phyloP scores from a whole-genome alignment of 208 protist genomes.

The Porcisia hertigi region DNA sequence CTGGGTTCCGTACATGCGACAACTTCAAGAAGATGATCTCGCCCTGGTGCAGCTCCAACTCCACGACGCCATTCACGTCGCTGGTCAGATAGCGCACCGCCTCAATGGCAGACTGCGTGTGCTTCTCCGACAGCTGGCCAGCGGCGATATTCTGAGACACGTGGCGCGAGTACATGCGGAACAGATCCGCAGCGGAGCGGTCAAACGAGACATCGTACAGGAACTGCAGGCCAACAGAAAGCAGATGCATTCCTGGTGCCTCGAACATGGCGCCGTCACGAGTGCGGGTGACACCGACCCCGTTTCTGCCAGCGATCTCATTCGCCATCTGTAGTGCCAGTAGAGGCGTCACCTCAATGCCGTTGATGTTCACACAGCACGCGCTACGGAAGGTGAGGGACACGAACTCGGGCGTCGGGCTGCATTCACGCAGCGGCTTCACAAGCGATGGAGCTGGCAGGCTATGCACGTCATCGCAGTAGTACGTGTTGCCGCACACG shows the following conservation, averaged over 20 bases:
- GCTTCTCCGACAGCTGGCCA: slow-evolving; percentile 75
- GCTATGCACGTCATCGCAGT: slow-evolving; percentile 63
- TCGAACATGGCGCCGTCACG: slow-evolving; percentile 89
- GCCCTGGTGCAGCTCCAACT: slow-evolving; percentile 88
- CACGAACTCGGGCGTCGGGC: slow-evolving; percentile 75
- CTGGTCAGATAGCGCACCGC: slow-evolving; percentile 77
- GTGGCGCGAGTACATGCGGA: slow-evolving; percentile 80
- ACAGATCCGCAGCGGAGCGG: slow-evolving; percentile 65
- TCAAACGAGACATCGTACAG: slow-evolving; percentile 91
- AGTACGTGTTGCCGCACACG: slow-evolving; percentile 85
- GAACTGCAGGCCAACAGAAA: slow-evolving; percentile 68
- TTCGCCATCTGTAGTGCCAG: slow-evolving; percentile 85
- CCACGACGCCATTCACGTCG: slow-evolving; percentile 80
- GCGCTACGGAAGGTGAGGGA: slow-evolving; percentile 73
- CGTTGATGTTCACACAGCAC: slow-evolving; percentile 86
- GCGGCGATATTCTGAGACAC: slow-evolving; percentile 68
- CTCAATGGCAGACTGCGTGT: slow-evolving; percentile 83
- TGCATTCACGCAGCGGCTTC: slow-evolving; percentile 64
- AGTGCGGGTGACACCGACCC: slow-evolving; percentile 79
- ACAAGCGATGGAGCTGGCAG: slow-evolving; percentile 63
- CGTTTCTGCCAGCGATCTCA: slow-evolving; percentile 88
- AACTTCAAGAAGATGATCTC: slow-evolving; percentile 89
- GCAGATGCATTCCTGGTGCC: slow-evolving; percentile 88
- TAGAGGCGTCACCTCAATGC: slow-evolving; percentile 76
- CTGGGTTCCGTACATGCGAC: slow-evolving; percentile 60